Conservation (phyloP, 805 yeast genomes). For the Dipodascus albidus region DNA sequence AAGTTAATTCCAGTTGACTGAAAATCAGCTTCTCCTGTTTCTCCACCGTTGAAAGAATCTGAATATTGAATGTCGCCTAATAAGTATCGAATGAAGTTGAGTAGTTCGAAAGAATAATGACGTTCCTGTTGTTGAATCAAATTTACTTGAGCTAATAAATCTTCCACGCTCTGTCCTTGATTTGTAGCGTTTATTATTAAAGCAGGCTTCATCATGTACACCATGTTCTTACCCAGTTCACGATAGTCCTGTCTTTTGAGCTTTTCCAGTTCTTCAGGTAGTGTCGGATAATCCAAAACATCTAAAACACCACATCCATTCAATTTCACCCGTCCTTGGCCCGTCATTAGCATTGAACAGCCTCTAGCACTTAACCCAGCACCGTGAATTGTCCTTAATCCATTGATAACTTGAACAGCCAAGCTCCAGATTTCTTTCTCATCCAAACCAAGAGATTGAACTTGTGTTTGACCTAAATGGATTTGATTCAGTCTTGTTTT, state of each 20-base stretch:
- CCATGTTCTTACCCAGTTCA: constrained; percentile 39
- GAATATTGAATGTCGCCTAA: too few species aligned
- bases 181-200: constrained; percentile 29
- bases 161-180: constrained; percentile 8
- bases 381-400: constrained; percentile 53
- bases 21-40: too few species aligned
- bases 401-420: constrained; percentile 62
- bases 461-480: constrained; percentile 27
- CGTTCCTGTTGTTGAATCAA: constrained; percentile 9
- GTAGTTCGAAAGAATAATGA: constrained; percentile 6
- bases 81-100: constrained; percentile 16
- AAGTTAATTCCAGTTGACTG: too few species aligned
- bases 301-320: constrained; percentile 64
- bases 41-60: too few species aligned
- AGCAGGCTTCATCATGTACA: constrained; percentile 52
- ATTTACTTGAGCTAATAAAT: constrained; percentile 16
- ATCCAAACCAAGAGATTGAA: constrained; percentile 32
- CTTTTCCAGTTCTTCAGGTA: constrained; percentile 9
- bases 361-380: constrained; percentile 53
- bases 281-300: constrained; percentile 33
- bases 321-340: constrained; percentile 57
- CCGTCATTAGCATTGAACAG: constrained; percentile 59
- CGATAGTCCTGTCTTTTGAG: constrained; percentile 9
- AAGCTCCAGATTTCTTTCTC: constrained; percentile 68
- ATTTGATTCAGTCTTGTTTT: constrained; percentile 27